Evolutionary conservation across 164 flowering plant genomes (phyloP).

Genomic region (Chimonanthus salicifolius): DNA sequence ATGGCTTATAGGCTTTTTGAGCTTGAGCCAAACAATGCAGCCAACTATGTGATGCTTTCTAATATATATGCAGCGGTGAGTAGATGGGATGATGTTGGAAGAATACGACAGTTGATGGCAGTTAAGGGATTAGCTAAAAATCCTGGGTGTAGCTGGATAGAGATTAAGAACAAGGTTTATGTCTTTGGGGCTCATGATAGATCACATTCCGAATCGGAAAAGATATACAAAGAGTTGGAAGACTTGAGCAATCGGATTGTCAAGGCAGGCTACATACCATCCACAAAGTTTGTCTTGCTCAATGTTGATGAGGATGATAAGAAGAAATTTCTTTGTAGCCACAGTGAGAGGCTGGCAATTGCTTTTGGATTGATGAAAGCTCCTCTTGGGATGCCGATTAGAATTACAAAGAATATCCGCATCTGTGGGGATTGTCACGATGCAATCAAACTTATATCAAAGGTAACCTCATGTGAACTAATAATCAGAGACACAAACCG

Average conservation of each 20-base stretch:
- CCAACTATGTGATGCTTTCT: slow-evolving; percentile 8
- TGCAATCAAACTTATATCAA: slow-evolving; percentile 10
- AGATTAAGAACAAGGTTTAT: slow-evolving; percentile 3
- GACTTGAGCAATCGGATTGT: background rate
- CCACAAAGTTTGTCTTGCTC: slow-evolving; percentile 3
- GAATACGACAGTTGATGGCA: slow-evolving; percentile 3
- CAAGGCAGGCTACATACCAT: slow-evolving; percentile 8
- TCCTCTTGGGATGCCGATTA: background rate
- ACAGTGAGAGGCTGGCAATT: slow-evolving; percentile 13
- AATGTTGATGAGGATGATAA: slow-evolving; percentile 7
- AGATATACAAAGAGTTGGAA: background rate
- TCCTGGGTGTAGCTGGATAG: slow-evolving; percentile 12
- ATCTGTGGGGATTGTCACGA: slow-evolving; percentile 9
- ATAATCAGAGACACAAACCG: slow-evolving; percentile 11
- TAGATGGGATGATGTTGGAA: slow-evolving; percentile 9
- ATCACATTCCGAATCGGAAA: background rate
- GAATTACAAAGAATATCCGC: slow-evolving; percentile 9
- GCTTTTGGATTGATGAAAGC: slow-evolving; percentile 4
- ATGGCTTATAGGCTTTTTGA: slow-evolving; percentile 3
- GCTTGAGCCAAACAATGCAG: slow-evolving; percentile 9
- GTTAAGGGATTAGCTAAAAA: background rate
- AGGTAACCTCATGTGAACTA: background rate
- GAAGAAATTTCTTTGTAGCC: slow-evolving; percentile 3
- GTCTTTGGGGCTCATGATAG: slow-evolving; percentile 5
- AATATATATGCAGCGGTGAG: slow-evolving; percentile 8